A percentile compares a stretch with the other conserved stretches of the same genome.
These are phyloP conservation scores for Calonectria ilicicola DNA, from an alignment of 2,329 filamentous ascomycete species.

Conservation along the genomic window DNA sequence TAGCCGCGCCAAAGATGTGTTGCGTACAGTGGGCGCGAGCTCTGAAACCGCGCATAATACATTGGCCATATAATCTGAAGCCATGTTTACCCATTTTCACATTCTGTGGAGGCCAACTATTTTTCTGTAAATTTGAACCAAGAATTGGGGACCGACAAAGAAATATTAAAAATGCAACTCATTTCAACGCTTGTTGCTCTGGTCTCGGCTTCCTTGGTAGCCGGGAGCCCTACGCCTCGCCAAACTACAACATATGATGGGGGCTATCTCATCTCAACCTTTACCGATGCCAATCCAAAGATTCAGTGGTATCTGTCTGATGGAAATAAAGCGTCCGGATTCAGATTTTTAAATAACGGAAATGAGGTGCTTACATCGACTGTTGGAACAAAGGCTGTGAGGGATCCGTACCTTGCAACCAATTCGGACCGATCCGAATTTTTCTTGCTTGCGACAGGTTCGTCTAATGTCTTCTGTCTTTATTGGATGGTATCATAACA, in stretches of 20 bases:
- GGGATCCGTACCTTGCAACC: conserved; percentile 15
- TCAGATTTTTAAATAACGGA: conserved; percentile 19
- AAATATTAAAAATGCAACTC: conserved; percentile 8
- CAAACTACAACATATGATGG: conserved; percentile 8
- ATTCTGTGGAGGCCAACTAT: no score
- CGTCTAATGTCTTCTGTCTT: background rate
- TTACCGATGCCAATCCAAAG: conserved; percentile 17
- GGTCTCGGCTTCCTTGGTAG: background rate
- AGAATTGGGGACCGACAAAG: background rate
- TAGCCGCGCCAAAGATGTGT: conserved; percentile 22
- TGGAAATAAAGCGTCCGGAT: conserved; percentile 17
- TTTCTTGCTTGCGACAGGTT: conserved; percentile 51
- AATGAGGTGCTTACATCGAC: conserved; percentile 12
- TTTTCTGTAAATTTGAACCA: background rate
- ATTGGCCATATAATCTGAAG: background rate
- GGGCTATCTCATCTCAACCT: conserved; percentile 24
- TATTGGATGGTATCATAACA: background rate
- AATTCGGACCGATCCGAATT: conserved; percentile 38
- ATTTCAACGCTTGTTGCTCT: background rate
- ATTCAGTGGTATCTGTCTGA: conserved; percentile 21
- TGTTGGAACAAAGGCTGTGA: conserved; percentile 18
- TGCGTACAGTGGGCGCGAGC: background rate
- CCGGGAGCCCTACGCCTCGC: background rate
- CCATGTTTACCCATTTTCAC: background rate
- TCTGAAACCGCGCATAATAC: background rate